phyloP scores from a whole-genome alignment of 371 early-diverging fungal species.

The Mortierella sp. region DNA sequence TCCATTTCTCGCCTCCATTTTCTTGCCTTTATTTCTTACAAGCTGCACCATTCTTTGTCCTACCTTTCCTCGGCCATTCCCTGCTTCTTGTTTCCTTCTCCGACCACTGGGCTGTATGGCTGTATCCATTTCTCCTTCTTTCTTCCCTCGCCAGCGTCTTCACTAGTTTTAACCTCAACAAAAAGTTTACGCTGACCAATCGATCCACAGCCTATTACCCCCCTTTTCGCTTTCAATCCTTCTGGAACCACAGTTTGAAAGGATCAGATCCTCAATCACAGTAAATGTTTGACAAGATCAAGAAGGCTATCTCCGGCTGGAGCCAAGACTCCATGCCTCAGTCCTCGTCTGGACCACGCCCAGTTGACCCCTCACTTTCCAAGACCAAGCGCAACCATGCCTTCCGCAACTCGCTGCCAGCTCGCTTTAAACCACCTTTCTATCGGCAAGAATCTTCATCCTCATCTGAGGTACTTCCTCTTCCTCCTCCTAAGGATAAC shows the following conservation, averaged over 20 bases:
- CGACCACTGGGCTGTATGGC: no score
- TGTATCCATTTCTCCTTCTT: background rate
- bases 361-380: background rate
- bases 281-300: slow-evolving; percentile 52
- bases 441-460: slow-evolving; percentile 17
- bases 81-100: background rate
- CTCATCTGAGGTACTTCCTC: slow-evolving; percentile 23
- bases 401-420: slow-evolving; percentile 39
- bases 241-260: background rate
- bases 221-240: no score
- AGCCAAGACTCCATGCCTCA: slow-evolving; percentile 14
- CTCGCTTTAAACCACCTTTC: slow-evolving; percentile 32
- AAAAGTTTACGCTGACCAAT: background rate
- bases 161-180: background rate
- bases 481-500: slow-evolving; percentile 17
- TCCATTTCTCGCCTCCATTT: background rate
- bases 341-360: slow-evolving; percentile 17
- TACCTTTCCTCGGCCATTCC: background rate
- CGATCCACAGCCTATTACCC: background rate
- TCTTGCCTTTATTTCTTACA: background rate
- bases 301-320: slow-evolving; percentile 51
- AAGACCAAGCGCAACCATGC: slow-evolving; percentile 18
- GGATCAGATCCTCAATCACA: background rate
- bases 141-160: background rate
- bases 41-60: no score